Conservation (phyloP, 2,329 filamentous ascomycete genomes). For the Talaromyces sp. region DNA sequence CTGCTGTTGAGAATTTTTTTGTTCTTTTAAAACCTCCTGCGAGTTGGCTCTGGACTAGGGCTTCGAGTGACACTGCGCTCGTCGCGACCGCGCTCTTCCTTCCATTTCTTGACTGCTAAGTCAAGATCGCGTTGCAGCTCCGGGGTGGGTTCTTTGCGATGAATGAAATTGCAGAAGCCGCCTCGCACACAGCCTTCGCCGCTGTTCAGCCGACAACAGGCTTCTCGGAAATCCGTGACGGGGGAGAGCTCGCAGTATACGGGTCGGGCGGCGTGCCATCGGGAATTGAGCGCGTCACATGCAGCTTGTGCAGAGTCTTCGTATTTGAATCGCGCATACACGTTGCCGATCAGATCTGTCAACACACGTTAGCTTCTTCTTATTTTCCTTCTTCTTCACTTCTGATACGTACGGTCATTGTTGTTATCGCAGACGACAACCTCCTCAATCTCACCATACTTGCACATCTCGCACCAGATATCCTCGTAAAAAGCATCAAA, state of each 20-base stretch:
- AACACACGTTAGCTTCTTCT: background rate
- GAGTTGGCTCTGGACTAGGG: constrained; percentile 78
- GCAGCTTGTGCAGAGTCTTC: constrained; percentile 92
- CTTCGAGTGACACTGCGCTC: constrained; percentile 76
- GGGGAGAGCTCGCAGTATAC: constrained; percentile 98
- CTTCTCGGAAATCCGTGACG: constrained; percentile 96
- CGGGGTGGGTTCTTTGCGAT: constrained; percentile 86
- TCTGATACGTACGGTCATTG: constrained; percentile 67
- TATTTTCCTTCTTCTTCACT: background rate
- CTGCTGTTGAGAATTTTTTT: background rate
- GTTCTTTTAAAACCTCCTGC: constrained; percentile 59
- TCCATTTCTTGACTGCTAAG: constrained; percentile 92
- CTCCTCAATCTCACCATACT: constrained; percentile 96
- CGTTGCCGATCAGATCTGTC: constrained; percentile 90
- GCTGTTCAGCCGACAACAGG: constrained; percentile 88
- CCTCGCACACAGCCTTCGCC: constrained; percentile 94
- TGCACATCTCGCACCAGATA: constrained; percentile 99
- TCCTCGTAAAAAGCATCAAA: constrained; percentile 99
- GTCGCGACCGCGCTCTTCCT: constrained; percentile 78
- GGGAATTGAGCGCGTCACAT: constrained; percentile 87
- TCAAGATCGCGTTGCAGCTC: constrained; percentile 86
- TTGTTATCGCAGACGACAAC: constrained; percentile 99
- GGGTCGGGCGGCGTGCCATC: constrained; percentile 94
- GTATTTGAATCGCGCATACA: constrained; percentile 99
- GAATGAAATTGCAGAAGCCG: constrained; percentile 99